Evolutionary conservation across 2,329 filamentous ascomycete species (phyloP).

Genomic region (Sphaerulina musiva): DNA sequence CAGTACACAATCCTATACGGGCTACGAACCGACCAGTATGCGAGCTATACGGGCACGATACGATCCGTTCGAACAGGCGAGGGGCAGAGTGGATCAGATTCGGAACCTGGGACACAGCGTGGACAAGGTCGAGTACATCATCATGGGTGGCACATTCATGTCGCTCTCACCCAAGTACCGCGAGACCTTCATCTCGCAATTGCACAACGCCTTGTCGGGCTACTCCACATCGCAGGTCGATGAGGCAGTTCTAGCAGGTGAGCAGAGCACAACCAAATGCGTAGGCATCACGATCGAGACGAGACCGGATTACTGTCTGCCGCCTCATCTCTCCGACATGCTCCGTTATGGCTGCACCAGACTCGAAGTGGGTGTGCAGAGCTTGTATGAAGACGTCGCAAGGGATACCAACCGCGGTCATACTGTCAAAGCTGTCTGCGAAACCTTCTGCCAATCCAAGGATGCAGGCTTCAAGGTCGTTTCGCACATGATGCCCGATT

Average conservation of each 20-base stretch:
- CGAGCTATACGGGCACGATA: conserved; percentile 93
- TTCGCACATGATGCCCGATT: conserved; percentile 98
- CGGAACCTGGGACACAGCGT: conserved; percentile 93
- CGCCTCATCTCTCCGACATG: conserved; percentile 94
- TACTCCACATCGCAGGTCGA: conserved; percentile 93
- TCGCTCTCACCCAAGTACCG: conserved; percentile 82
- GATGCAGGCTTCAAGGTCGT: conserved; percentile 99
- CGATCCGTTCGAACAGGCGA: conserved; percentile 94
- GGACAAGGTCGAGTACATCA: conserved; percentile 99
- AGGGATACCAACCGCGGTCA: conserved; percentile 95
- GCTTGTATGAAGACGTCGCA: conserved; percentile 96
- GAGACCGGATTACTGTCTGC: conserved; percentile 89
- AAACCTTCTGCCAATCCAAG: conserved; percentile 95
- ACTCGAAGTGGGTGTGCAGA: conserved; percentile 91
- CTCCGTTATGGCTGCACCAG: conserved; percentile 95
- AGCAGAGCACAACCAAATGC: conserved; percentile 96
- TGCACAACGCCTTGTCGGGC: conserved; percentile 93
- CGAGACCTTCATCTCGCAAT: conserved; percentile 86
- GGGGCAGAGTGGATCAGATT: conserved; percentile 92
- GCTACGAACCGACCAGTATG: conserved; percentile 98
- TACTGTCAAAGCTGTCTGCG: conserved; percentile 87
- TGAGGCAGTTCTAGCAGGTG: conserved; percentile 86
- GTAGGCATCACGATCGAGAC: conserved; percentile 99
- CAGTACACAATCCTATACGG: conserved; percentile 96
- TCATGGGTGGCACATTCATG: conserved; percentile 99